Percentiles rank a stretch among this genome's conserved stretches.
Conservation (phyloP, 1,139 yeast genomes). For the Candida albicans region DNA sequence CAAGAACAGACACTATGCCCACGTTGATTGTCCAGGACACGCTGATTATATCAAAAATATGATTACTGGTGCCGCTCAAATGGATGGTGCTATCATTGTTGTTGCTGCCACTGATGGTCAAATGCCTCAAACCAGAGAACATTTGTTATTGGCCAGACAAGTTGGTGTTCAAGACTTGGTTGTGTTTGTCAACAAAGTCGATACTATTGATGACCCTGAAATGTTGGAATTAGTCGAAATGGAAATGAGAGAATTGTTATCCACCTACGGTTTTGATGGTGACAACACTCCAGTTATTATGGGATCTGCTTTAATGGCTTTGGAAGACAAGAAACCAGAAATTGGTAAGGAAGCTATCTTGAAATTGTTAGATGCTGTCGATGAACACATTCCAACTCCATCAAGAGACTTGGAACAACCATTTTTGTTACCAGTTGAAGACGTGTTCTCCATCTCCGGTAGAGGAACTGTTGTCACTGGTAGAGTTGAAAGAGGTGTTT, state of each 20-base stretch:
- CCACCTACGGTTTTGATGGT: slow-evolving; percentile 94
- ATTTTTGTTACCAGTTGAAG: slow-evolving; percentile 96
- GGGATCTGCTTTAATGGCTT: slow-evolving; percentile 98
- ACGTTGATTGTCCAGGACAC: slow-evolving; percentile 88
- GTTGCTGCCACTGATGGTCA: slow-evolving; percentile 99
- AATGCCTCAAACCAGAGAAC: slow-evolving; percentile 99
- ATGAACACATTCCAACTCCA: slow-evolving; percentile 94
- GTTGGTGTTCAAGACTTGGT: slow-evolving; percentile 98
- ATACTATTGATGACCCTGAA: slow-evolving; percentile 96
- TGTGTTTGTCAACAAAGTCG: slow-evolving; percentile 97
- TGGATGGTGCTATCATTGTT: slow-evolving; percentile 99
- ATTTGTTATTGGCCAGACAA: slow-evolving; percentile 96
- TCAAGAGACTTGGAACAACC: slow-evolving; percentile 94
- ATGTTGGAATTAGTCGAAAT: slow-evolving; percentile 99
- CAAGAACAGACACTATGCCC: slow-evolving; percentile 90
- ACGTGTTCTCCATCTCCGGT: slow-evolving; percentile 96
- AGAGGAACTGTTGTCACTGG: slow-evolving; percentile 99
- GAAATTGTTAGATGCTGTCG: slow-evolving; percentile 88
- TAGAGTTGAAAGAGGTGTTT: slow-evolving; percentile 96
- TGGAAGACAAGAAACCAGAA: slow-evolving; percentile 85
- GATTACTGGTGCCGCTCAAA: slow-evolving; percentile 99
- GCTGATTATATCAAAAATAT: slow-evolving; percentile 98
- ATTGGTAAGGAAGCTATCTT: slow-evolving; percentile 85
- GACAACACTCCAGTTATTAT: slow-evolving; percentile 96
- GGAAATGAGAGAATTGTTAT: slow-evolving; percentile 98